phyloP scores from a whole-genome alignment of 352 stramenopile species.

The Phytopythium boreale region DNA sequence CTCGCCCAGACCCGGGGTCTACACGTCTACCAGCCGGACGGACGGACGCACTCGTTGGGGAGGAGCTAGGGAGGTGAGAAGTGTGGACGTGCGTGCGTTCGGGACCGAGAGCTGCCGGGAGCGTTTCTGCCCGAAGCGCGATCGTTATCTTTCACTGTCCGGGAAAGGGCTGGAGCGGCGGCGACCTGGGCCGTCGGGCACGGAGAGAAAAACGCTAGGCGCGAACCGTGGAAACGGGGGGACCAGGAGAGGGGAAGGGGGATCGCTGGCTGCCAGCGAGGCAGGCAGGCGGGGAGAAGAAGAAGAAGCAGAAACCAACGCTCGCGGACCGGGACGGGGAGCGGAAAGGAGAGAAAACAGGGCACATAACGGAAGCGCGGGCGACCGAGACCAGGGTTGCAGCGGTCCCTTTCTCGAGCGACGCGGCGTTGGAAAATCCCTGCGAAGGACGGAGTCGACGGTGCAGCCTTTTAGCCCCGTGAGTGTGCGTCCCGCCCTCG shows the following conservation, averaged over 20 bases:
- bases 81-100: neutral
- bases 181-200: neutral
- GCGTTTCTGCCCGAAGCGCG: conserved; percentile 2
- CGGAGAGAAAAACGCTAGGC: neutral
- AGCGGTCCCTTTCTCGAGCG: neutral
- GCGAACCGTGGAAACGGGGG: too few species aligned
- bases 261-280: neutral
- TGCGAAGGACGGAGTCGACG: neutral
- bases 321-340: neutral
- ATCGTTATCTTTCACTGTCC: neutral
- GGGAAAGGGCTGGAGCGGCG: neutral
- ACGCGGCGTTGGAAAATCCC: conserved; percentile 1
- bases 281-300: too few species aligned
- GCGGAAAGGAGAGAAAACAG: neutral
- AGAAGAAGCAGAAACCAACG: neutral
- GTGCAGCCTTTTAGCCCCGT: too few species aligned
- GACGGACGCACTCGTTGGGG: neutral
- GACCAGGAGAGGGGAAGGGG: neutral
- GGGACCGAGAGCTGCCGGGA: neutral
- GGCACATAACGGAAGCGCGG: neutral
- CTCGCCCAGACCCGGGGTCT: neutral
- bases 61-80: neutral
- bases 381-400: neutral
- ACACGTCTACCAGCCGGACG: neutral
- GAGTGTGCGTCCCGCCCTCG: neutral